These are phyloP conservation scores for Lolium rigidum DNA, from an alignment of 176 grass and related monocot species.

Conservation along the genomic window DNA sequence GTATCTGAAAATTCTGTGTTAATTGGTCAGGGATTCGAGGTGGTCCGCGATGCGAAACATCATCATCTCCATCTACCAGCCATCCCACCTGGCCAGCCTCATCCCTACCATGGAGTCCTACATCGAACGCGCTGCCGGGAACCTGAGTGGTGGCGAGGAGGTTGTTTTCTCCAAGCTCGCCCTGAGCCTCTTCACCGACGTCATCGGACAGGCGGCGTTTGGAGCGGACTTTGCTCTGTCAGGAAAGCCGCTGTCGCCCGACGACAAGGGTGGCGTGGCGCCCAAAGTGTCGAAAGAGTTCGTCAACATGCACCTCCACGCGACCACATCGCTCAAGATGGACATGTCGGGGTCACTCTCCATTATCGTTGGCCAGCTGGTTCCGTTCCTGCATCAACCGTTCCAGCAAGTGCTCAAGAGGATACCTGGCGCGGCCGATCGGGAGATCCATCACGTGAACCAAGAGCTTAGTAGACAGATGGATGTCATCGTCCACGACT, in stretches of 20 bases:
- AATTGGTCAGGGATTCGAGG: conserved; percentile 48
- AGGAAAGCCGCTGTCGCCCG: conserved; percentile 26
- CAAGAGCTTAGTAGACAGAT: too few species aligned
- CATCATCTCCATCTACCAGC: conserved; percentile 66
- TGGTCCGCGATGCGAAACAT: conserved; percentile 61
- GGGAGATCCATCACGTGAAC: too few species aligned
- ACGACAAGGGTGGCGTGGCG: too few species aligned
- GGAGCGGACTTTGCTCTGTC: conserved; percentile 38
- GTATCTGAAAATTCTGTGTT: too few species aligned
- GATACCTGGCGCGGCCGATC: conserved; percentile 44
- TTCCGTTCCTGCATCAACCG: conserved; percentile 56
- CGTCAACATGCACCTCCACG: conserved; percentile 46
- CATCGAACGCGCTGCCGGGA: neutral
- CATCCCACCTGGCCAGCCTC: conserved; percentile 62
- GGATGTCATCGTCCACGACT: too few species aligned
- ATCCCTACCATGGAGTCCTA: conserved; percentile 56
- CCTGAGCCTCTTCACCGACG: conserved; percentile 26
- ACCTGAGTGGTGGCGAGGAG: conserved; percentile 28
- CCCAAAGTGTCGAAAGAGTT: conserved; percentile 18
- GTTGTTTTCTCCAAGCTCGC: conserved; percentile 37
- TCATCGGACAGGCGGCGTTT: conserved; percentile 39
- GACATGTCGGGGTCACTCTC: conserved; percentile 55
- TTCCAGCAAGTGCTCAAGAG: neutral
- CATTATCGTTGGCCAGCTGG: conserved; percentile 46
- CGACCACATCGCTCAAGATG: conserved; percentile 51